Base-by-base conservation (phyloP, 352 stramenopile genomes). In the Globisporangium takayamanum region DNA sequence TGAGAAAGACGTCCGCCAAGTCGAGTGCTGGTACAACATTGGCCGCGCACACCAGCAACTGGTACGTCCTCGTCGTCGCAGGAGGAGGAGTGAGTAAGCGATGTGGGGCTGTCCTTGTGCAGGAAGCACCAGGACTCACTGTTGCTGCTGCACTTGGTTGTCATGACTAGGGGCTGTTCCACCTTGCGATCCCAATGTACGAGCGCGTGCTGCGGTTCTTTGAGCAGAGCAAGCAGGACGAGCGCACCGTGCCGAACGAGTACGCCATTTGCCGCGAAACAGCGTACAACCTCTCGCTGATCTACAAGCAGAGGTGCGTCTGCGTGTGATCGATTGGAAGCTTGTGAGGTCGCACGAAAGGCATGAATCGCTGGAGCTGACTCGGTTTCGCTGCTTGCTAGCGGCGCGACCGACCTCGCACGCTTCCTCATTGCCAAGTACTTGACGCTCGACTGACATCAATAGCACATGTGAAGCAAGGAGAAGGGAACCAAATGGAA, bases 11-110 rank as follows among this genome's bases (percentile, higher is more conserved):
- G 72, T 87, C 26, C 72, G 79, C 41, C 75, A 92, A 48, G 45
- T 93, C 36, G 85, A 95, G 48, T 75, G 73, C 12, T 93, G 81
- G 85, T 95, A 95, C 64, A 95, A 95, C 63, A 90, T 92, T 50
- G 85, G 83, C 5, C 81, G 85, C 50, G 85, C 81, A 0, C 84
- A 95, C 50, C 85, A 95, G 49, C 85, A 95, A 78, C 59, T 95
- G 72, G 84, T 94, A 79, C 28, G 75, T 68, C 47, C 59, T 7
- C 39, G 58, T 47, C 62, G 30, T 52, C 60, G 30, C 22, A 22
- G 22, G 22, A 22, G 37, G 36, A 55, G 37, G 25, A 39, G 33
- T 39, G 33, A 39, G 33, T 39, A 6, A 39, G 8, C 8, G 33
- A 39, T 1, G 8, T 39, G 33, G 33, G 3, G 33, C 33, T 39